Evolutionary conservation across 2,329 filamentous ascomycete genomes (phyloP).

Genomic region (Massarina eburnea): DNA sequence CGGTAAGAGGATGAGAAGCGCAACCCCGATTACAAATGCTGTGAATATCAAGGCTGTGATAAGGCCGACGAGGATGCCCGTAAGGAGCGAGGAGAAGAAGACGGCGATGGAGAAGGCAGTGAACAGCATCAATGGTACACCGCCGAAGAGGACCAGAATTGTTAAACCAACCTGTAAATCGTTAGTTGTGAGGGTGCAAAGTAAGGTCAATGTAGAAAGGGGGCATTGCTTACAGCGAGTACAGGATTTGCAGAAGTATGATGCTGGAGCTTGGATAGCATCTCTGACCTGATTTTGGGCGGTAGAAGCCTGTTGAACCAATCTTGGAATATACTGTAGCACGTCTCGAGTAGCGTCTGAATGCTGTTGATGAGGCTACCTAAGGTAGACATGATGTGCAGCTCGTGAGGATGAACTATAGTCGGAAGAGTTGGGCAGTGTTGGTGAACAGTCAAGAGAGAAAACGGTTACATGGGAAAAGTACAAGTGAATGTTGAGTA

Average conservation of each 20-base stretch:
- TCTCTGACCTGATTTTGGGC: constrained; percentile 61
- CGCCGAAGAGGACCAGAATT: constrained; percentile 65
- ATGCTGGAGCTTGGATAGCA: constrained; percentile 54
- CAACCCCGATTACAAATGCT: constrained; percentile 68
- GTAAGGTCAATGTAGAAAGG: not conserved
- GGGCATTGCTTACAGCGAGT: constrained; percentile 60
- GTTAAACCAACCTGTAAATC: constrained; percentile 64
- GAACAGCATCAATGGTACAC: constrained; percentile 70
- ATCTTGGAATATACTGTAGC: constrained; percentile 28
- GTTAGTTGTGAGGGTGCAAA: not conserved
- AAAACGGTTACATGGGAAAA: not conserved
- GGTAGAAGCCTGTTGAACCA: constrained; percentile 58
- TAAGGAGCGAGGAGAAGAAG: constrained; percentile 62
- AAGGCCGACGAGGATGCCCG: constrained; percentile 57
- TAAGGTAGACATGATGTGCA: constrained; percentile 26
- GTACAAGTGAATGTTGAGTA: not conserved
- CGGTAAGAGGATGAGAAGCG: constrained; percentile 68
- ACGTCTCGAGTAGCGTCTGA: constrained; percentile 15
- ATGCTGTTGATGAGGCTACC: constrained; percentile 27
- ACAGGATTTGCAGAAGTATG: constrained; percentile 68
- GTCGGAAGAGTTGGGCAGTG: not conserved
- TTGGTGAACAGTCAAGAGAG: not conserved
- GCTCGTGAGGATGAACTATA: not conserved
- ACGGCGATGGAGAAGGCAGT: constrained; percentile 64
- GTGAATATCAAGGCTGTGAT: constrained; percentile 61